Conservation (phyloP, 768 basidiomycete species). For the Leccinum uliginosum region DNA sequence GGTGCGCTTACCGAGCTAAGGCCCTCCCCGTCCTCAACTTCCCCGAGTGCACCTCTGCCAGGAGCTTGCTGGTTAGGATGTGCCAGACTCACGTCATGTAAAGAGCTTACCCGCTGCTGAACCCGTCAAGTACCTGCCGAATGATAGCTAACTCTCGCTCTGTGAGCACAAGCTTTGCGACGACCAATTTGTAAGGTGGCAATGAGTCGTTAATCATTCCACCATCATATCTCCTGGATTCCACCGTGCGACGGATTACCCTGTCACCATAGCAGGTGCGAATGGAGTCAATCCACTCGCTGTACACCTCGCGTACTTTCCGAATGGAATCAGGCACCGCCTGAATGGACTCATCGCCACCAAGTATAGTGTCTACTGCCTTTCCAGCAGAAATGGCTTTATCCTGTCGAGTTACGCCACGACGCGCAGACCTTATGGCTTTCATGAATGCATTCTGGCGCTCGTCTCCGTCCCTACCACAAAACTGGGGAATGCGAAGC, state of each 20-base stretch:
- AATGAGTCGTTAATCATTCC: slow-evolving; percentile 1
- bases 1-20: background rate
- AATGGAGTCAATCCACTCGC: slow-evolving; percentile 4
- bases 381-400: slow-evolving; percentile 2
- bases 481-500: slow-evolving; percentile 1
- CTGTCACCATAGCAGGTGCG: background rate
- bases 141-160: background rate
- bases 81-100: too few species aligned
- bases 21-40: slow-evolving; percentile 1
- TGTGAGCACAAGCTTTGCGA: background rate
- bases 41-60: background rate
- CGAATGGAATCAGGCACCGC: background rate
- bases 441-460: background rate
- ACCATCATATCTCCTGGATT: slow-evolving; percentile 1
- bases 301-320: background rate
- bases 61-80: background rate
- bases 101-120: background rate
- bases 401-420: background rate
- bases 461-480: background rate
- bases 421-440: background rate
- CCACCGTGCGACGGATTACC: slow-evolving; percentile 1
- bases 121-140: background rate
- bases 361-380: background rate
- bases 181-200: background rate
- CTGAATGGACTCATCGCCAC: background rate